Conservation (phyloP, 495 filamentous ascomycete species). For the Xylaria palmicola region DNA sequence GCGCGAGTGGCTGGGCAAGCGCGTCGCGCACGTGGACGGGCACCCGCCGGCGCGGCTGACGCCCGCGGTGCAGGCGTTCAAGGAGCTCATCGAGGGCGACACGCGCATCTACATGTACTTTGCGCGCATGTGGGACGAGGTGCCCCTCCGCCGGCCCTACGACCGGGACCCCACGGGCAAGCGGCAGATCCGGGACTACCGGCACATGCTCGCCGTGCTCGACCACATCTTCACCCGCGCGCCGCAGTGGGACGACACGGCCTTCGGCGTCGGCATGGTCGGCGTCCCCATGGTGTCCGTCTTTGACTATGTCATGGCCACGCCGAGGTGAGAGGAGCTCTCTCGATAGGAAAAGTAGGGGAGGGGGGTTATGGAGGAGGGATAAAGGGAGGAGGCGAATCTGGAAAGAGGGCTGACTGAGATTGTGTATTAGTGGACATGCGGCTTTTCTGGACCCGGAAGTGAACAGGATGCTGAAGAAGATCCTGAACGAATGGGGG, state of each 20-base stretch:
- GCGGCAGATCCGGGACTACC: slow-evolving; percentile 60
- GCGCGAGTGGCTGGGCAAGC: slow-evolving; percentile 46
- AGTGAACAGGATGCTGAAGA: slow-evolving; percentile 67
- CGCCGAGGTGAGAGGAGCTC: slow-evolving; percentile 44
- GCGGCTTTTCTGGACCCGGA: slow-evolving; percentile 65
- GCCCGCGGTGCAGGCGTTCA: slow-evolving; percentile 48
- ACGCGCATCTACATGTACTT: slow-evolving; percentile 53
- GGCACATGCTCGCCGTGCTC: slow-evolving; percentile 63
- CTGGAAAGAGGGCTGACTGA: background rate
- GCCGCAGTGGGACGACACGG: slow-evolving; percentile 59
- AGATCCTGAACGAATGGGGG: slow-evolving; percentile 67
- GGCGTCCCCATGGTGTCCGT: slow-evolving; percentile 68
- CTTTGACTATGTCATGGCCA: slow-evolving; percentile 74
- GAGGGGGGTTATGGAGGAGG: background rate
- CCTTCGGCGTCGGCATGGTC: slow-evolving; percentile 57
- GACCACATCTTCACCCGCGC: slow-evolving; percentile 62
- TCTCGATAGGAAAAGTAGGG: background rate
- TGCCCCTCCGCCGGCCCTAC: slow-evolving; percentile 60
- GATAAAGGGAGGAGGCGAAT: background rate
- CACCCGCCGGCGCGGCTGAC: slow-evolving; percentile 41
- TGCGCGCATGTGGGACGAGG: slow-evolving; percentile 63
- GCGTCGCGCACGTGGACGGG: slow-evolving; percentile 46
- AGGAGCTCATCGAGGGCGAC: slow-evolving; percentile 47
- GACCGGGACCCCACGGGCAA: slow-evolving; percentile 58
- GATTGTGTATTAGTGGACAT: slow-evolving; percentile 44